These are phyloP conservation scores for Rhizophagus sp. DNA, from an alignment of 192 early-diverging fungal species.

Conservation along the genomic window DNA sequence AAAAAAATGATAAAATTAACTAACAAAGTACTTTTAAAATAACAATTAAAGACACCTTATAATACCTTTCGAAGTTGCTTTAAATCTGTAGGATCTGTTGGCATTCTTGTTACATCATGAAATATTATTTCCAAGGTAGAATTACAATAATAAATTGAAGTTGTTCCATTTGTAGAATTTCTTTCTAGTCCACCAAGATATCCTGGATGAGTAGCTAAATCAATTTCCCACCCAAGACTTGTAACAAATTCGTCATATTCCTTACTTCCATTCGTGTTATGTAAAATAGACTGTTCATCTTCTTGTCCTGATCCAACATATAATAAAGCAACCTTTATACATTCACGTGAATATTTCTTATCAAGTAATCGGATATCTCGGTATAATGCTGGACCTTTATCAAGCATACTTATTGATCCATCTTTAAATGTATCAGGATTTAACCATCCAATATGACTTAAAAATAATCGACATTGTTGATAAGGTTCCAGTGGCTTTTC, in stretches of 20 bases:
- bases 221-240: conserved; percentile 92
- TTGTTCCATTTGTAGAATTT: conserved; percentile 73
- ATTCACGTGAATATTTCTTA: conserved; percentile 80
- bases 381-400: conserved; percentile 62
- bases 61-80: conserved; percentile 92
- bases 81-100: conserved; percentile 72
- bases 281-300: conserved; percentile 82
- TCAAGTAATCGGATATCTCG: conserved; percentile 82
- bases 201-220: conserved; percentile 80
- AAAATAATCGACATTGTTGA: conserved; percentile 65
- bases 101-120: conserved; percentile 90
- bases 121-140: conserved; percentile 88
- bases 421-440: conserved; percentile 75
- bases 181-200: conserved; percentile 86
- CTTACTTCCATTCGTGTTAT: conserved; percentile 69
- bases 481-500: conserved; percentile 56
- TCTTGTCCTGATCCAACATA: conserved; percentile 94
- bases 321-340: conserved; percentile 85
- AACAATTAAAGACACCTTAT: not conserved
- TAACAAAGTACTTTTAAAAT: not conserved
- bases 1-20: not conserved
- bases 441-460: conserved; percentile 76
- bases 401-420: conserved; percentile 66
- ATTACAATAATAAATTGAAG: conserved; percentile 82
- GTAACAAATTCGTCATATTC: conserved; percentile 84